Percentiles rank a stretch among this genome's conserved stretches.
Evolutionary conservation across 192 early-diverging fungal genomes (phyloP).

Genomic region (Gigaspora rosea): DNA sequence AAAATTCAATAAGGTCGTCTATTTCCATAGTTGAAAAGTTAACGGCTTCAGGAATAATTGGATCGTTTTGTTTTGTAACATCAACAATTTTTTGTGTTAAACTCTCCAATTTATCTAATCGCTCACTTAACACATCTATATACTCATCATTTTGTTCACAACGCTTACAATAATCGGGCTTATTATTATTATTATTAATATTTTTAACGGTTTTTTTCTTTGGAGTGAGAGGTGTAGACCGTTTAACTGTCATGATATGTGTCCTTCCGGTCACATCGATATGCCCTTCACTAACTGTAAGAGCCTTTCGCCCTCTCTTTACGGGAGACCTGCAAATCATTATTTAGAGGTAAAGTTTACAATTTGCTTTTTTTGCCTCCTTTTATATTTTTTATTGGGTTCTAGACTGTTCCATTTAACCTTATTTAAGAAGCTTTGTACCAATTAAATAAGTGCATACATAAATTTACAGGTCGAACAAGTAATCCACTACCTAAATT

Average conservation of each 20-base stretch:
- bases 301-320: constrained; percentile 2
- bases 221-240: not conserved
- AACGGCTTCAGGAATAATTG: not conserved
- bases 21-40: not conserved
- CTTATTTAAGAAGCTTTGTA: no score
- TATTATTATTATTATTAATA: not conserved
- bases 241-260: not conserved
- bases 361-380: no score
- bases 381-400: no score
- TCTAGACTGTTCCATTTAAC: no score
- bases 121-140: not conserved
- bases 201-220: not conserved
- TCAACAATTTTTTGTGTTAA: not conserved
- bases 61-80: not conserved
- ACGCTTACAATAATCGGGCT: not conserved
- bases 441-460: no score
- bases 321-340: no score
- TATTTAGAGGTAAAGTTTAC: no score
- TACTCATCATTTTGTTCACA: not conserved
- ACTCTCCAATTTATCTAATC: not conserved
- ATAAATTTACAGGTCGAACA: no score
- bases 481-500: no score
- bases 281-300: not conserved
- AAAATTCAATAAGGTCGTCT: not conserved
- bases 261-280: not conserved